Percentiles rank a stretch among this genome's conserved stretches.
These are phyloP conservation scores for Tulasnella calospora DNA, from an alignment of 768 basidiomycete species.

Conservation along the genomic window DNA sequence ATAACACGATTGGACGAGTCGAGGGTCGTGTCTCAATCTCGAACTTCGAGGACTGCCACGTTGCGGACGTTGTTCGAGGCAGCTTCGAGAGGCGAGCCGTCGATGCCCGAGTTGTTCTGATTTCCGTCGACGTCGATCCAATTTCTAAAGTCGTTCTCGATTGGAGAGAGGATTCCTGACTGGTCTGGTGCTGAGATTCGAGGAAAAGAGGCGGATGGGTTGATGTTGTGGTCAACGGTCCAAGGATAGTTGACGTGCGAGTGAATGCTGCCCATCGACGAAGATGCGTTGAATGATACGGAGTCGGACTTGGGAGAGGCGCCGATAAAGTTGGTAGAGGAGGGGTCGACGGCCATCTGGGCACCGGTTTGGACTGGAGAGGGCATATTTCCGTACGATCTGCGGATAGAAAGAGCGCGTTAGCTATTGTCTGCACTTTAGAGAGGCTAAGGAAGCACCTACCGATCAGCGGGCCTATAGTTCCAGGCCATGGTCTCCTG, in stretches of 20 bases:
- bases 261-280: neutral
- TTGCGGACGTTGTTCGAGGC: neutral
- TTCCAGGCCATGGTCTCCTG: slow-evolving; percentile 8
- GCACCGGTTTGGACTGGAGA: neutral
- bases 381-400: neutral
- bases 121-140: slow-evolving; percentile 11
- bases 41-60: slow-evolving; percentile 6
- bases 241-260: slow-evolving; percentile 2
- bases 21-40: neutral
- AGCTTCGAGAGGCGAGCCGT: neutral
- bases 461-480: neutral
- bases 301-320: slow-evolving; percentile 10
- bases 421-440: neutral
- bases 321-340: neutral
- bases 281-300: neutral
- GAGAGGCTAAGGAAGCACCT: neutral
- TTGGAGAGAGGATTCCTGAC: neutral
- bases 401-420: neutral
- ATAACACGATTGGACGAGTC: neutral
- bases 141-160: neutral
- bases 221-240: slow-evolving; percentile 1
- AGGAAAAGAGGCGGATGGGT: neutral
- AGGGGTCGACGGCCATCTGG: neutral
- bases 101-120: neutral
- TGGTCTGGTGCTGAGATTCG: slow-evolving; percentile 6